Conservation (phyloP, 2,329 filamentous ascomycete species). For the Fusarium domesticum region DNA sequence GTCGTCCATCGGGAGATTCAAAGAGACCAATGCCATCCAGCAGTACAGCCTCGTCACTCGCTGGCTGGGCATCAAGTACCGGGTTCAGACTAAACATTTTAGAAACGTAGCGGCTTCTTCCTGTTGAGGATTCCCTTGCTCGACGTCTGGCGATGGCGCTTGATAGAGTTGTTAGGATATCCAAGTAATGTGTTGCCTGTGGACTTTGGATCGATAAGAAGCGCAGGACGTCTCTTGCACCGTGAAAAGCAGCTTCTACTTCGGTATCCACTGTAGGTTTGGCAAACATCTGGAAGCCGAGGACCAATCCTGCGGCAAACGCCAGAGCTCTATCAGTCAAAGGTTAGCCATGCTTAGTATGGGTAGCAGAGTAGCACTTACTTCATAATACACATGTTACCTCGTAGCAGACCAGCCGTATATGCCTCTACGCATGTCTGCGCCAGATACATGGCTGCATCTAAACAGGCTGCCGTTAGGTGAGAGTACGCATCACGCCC, state of each 20-base stretch:
- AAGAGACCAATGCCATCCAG: not conserved
- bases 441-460: constrained; percentile 53
- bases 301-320: constrained; percentile 55
- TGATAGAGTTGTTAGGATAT: constrained; percentile 49
- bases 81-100: constrained; percentile 20
- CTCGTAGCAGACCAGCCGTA: constrained; percentile 42
- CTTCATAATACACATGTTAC: constrained; percentile 60
- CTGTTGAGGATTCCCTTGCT: constrained; percentile 13
- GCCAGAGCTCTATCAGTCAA: constrained; percentile 46
- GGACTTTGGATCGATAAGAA: constrained; percentile 48
- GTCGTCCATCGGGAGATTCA: not conserved
- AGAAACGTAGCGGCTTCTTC: constrained; percentile 24
- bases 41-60: not conserved
- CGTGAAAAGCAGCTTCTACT: constrained; percentile 46
- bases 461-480: constrained; percentile 52
- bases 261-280: constrained; percentile 44
- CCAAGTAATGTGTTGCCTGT: constrained; percentile 55
- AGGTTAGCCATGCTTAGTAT: not conserved
- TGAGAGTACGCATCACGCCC: constrained; percentile 30
- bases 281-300: constrained; percentile 56
- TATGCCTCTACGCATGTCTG: constrained; percentile 51
- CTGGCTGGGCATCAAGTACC: not conserved
- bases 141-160: constrained; percentile 38
- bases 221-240: constrained; percentile 48
- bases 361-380: constrained; percentile 29